Evolutionary conservation across 2,329 filamentous ascomycete genomes (phyloP).

Genomic region (Alternaria novae-zelandiae): DNA sequence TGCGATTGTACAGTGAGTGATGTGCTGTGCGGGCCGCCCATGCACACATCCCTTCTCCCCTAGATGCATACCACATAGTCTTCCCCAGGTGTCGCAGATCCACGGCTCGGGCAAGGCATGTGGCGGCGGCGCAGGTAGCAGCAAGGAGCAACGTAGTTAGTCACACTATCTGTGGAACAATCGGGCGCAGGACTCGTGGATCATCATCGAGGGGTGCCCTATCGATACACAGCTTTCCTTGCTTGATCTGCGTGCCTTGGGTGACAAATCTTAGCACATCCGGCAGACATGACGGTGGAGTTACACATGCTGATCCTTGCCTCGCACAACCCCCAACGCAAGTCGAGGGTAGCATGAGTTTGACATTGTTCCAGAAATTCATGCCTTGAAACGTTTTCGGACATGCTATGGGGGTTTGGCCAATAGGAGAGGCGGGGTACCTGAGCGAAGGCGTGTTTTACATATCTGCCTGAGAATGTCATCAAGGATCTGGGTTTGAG

Average conservation of each 20-base stretch:
- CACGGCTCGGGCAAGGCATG: neutral
- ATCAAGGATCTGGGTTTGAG: neutral
- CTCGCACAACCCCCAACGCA: neutral
- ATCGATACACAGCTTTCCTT: conserved; percentile 1
- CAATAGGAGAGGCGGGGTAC: conserved; percentile 4
- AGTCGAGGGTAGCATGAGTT: conserved; percentile 1
- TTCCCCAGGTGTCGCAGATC: neutral
- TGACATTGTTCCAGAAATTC: neutral
- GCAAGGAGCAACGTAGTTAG: neutral
- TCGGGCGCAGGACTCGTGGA: neutral
- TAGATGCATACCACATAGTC: neutral
- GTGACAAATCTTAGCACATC: neutral
- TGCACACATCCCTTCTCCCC: neutral
- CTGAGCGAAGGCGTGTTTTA: conserved; percentile 1
- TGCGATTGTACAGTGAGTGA: neutral
- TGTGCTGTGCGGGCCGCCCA: neutral
- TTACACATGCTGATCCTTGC: neutral
- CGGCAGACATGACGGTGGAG: neutral
- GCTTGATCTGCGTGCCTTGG: neutral
- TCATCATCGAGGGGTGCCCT: neutral
- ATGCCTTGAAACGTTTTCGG: conserved; percentile 4
- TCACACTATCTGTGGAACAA: neutral
- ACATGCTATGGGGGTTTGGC: neutral
- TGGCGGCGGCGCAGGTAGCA: neutral
- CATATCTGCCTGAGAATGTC: neutral